Conservation (phyloP, 371 early-diverging fungal genomes). For the Mortierella sp. region DNA sequence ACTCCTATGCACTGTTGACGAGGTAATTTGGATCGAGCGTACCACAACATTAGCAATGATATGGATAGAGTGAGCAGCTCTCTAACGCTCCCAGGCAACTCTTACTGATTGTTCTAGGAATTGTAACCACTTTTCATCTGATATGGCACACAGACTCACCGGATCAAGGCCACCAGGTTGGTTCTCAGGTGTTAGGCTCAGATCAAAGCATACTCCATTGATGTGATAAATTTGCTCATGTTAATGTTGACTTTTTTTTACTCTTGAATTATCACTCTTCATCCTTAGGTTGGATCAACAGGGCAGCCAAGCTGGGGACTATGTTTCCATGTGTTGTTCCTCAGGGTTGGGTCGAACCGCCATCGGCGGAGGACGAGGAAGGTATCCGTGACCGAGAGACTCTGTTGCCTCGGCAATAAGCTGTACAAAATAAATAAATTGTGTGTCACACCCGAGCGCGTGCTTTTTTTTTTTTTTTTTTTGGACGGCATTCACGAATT, state of each 20-base stretch:
- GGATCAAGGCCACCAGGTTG: constrained; percentile 67
- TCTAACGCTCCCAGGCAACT: neutral
- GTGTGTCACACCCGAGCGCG: neutral
- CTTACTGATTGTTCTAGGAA: constrained; percentile 59
- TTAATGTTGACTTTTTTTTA: neutral
- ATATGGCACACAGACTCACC: constrained; percentile 64
- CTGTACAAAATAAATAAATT: neutral
- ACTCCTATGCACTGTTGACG: constrained; percentile 69
- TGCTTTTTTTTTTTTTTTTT: neutral
- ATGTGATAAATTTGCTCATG: neutral
- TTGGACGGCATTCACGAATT: neutral
- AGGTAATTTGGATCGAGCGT: constrained; percentile 56
- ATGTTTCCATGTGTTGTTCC: constrained; percentile 79
- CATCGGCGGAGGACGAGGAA: constrained; percentile 61
- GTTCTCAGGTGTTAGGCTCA: neutral
- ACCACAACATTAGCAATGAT: neutral
- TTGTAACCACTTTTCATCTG: constrained; percentile 76
- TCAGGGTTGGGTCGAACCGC: constrained; percentile 75
- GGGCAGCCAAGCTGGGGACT: constrained; percentile 74
- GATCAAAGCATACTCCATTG: neutral
- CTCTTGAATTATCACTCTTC: neutral
- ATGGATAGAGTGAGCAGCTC: neutral
- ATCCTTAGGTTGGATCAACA: constrained; percentile 70
- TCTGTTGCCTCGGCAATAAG: constrained; percentile 30
- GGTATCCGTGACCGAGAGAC: constrained; percentile 35